These are phyloP conservation scores for Pholiota adiposa DNA, from an alignment of 1,284 basidiomycete genomes.

Conservation along the genomic window DNA sequence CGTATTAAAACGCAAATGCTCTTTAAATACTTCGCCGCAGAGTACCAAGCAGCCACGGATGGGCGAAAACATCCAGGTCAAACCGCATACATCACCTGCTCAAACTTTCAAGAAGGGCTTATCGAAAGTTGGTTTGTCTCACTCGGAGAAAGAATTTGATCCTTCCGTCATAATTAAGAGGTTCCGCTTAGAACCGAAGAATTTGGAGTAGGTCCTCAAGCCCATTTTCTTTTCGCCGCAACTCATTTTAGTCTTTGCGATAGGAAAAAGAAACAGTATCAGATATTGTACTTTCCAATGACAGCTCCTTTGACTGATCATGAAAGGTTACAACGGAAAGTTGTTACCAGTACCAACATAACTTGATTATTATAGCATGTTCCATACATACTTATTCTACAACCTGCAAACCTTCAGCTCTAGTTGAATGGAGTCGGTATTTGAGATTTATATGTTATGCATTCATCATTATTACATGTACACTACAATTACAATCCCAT, in stretches of 20 bases:
- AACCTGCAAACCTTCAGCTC: no score
- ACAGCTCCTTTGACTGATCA: conserved; percentile 53
- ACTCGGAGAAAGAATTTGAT: conserved; percentile 14
- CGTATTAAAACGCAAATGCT: conserved; percentile 20
- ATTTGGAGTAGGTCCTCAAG: conserved; percentile 48
- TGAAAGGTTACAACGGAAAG: conserved; percentile 52
- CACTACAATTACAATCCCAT: neutral
- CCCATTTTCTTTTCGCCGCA: neutral
- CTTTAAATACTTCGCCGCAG: conserved; percentile 4
- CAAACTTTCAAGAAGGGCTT: conserved; percentile 10
- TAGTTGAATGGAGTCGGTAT: no score
- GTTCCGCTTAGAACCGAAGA: conserved; percentile 47
- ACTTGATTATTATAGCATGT: conserved; percentile 23
- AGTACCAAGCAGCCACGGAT: neutral
- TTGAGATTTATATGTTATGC: no score
- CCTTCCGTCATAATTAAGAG: conserved; percentile 19
- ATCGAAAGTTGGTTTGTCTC: neutral
- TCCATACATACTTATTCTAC: no score
- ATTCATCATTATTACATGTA: conserved; percentile 1
- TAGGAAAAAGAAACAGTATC: conserved; percentile 60
- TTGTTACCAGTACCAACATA: conserved; percentile 51
- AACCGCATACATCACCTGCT: neutral
- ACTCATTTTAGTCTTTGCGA: conserved; percentile 19
- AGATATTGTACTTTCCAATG: conserved; percentile 76
- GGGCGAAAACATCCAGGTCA: neutral